Conservation (phyloP, 257 asterid species). For the Nicotiana tomentosiformis region DNA sequence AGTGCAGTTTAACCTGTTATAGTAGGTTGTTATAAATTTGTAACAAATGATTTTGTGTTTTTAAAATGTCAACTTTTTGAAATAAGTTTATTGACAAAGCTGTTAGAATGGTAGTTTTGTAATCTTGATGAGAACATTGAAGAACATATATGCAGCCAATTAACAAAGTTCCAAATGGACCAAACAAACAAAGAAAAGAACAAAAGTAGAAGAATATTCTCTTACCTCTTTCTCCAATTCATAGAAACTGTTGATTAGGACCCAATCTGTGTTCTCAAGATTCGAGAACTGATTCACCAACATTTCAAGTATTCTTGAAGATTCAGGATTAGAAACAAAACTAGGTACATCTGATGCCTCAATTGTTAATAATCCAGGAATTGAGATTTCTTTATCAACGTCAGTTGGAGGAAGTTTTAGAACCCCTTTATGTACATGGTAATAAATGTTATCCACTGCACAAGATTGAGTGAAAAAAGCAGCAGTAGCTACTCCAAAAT, state of each 20-base stretch:
- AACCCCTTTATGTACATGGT: slow-evolving; percentile 10
- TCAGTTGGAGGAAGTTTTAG: neutral
- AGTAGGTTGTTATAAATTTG: too few relatives aligned
- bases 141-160: neutral
- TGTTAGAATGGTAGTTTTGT: neutral
- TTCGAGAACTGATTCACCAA: slow-evolving; percentile 19
- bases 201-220: neutral
- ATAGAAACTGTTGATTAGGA: slow-evolving; percentile 30
- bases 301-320: neutral
- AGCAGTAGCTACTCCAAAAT: neutral
- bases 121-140: neutral
- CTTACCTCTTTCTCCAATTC: slow-evolving; percentile 31
- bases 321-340: neutral
- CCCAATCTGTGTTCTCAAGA: slow-evolving; percentile 27
- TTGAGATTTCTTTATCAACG: neutral
- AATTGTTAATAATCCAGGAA: neutral
- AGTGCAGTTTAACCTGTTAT: too few relatives aligned
- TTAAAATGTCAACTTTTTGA: too few relatives aligned
- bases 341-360: neutral
- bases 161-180: neutral
- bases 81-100: too few relatives aligned
- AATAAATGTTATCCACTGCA: slow-evolving; percentile 8
- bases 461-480: slow-evolving; percentile 17
- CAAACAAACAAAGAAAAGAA: neutral
- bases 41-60: too few relatives aligned